phyloP scores from a whole-genome alignment of 148 eudicot species.

The Nyssa sinensis region DNA sequence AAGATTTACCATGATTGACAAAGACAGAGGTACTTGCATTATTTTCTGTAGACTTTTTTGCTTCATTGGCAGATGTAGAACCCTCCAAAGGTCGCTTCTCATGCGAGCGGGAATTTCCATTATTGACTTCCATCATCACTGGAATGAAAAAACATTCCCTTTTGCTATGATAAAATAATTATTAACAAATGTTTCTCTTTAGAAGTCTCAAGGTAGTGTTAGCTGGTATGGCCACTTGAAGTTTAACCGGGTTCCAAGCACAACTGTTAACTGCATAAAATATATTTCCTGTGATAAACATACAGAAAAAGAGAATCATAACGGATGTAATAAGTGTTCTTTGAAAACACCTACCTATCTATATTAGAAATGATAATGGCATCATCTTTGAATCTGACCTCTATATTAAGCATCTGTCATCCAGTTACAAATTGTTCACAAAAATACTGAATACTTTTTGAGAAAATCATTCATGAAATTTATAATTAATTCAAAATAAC shows the following conservation, averaged over 20 bases:
- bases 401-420: neutral
- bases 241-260: neutral
- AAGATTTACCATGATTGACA: conserved; percentile 28
- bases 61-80: conserved; percentile 15
- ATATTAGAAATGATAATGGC: neutral
- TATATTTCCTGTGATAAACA: neutral
- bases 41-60: conserved; percentile 13
- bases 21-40: conserved; percentile 15
- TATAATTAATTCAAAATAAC: no score
- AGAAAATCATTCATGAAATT: neutral
- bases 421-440: neutral
- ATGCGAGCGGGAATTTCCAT: conserved; percentile 17
- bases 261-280: conserved; percentile 4
- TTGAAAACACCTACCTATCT: neutral
- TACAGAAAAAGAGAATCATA: neutral
- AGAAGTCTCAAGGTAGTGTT: neutral
- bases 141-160: conserved; percentile 20
- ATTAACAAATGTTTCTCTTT: conserved; percentile 4
- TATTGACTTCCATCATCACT: conserved; percentile 21
- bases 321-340: neutral
- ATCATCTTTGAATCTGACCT: neutral
- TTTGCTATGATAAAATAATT: neutral
- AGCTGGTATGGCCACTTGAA: neutral
- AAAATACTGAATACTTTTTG: neutral
- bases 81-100: conserved; percentile 19